A percentile compares a stretch with the other conserved stretches of the same genome.
phyloP scores from a whole-genome alignment of 2,329 filamentous ascomycete species.

The Tolypocladium guangdongense region DNA sequence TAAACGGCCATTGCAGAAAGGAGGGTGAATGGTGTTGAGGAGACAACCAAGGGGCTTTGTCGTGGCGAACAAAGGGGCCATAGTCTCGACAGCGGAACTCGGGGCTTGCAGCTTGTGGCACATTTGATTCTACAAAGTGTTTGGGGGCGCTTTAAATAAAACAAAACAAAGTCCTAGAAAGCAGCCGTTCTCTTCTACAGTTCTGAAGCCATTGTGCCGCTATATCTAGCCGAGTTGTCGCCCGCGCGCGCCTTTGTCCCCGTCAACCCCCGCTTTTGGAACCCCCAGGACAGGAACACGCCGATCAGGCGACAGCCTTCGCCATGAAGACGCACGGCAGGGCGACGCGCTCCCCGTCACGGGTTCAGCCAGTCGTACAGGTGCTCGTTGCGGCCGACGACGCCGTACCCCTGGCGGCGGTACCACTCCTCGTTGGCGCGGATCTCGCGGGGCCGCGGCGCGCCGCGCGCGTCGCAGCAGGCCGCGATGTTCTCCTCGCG shows the following conservation, averaged over 20 bases:
- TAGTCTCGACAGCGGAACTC: background rate
- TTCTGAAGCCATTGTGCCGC: background rate
- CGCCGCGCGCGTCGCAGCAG: constrained; percentile 15
- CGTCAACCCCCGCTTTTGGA: too few relatives aligned
- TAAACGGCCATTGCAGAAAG: too few relatives aligned
- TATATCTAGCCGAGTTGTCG: background rate
- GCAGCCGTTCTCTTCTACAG: background rate
- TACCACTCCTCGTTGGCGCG: constrained; percentile 20
- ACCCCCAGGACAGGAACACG: background rate
- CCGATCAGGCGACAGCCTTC: background rate
- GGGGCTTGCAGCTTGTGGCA: background rate
- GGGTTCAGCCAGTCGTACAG: constrained; percentile 9
- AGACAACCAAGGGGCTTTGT: background rate
- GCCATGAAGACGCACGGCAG: constrained; percentile 12
- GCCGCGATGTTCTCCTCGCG: constrained; percentile 10
- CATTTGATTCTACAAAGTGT: background rate
- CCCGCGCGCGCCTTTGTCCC: background rate
- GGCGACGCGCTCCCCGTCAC: constrained; percentile 3
- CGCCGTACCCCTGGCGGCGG: constrained; percentile 14
- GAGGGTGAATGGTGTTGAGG: background rate
- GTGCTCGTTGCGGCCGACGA: constrained; percentile 5
- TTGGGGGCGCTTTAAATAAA: background rate
- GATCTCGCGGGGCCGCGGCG: constrained; percentile 14
- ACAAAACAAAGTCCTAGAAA: background rate
- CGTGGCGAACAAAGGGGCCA: background rate